Percentiles rank a stretch among this genome's conserved stretches.
Evolutionary conservation across 2,329 filamentous ascomycete species (phyloP).

Genomic region (Eurotiales sp.): DNA sequence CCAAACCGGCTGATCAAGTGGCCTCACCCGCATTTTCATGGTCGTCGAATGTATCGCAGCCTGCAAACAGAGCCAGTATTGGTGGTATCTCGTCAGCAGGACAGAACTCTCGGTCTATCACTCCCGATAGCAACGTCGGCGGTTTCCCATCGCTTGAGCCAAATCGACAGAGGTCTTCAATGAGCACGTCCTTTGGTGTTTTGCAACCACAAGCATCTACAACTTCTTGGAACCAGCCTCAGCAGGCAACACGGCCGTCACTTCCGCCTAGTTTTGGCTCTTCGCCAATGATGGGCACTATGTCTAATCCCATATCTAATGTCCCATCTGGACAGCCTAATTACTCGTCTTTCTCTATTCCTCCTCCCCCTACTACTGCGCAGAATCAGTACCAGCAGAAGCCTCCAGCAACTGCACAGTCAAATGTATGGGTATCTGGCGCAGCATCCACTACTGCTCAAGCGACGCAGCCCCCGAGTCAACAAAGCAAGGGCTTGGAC

Average conservation of each 20-base stretch:
- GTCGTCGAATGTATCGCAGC: slow-evolving; percentile 31
- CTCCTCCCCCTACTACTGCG: slow-evolving; percentile 34
- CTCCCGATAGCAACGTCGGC: slow-evolving; percentile 49
- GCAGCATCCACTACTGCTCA: slow-evolving; percentile 22
- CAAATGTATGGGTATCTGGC: slow-evolving; percentile 21
- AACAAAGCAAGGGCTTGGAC: slow-evolving; percentile 46
- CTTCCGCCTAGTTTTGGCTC: slow-evolving; percentile 5
- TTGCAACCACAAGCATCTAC: slow-evolving; percentile 23
- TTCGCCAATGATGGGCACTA: slow-evolving; percentile 1
- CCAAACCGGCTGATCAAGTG: slow-evolving; percentile 23
- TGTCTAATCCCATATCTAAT: background rate
- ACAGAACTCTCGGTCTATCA: slow-evolving; percentile 44
- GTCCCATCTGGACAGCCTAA: slow-evolving; percentile 22
- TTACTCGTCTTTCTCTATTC: slow-evolving; percentile 39
- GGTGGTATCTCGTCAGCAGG: slow-evolving; percentile 19
- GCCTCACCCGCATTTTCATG: slow-evolving; percentile 41
- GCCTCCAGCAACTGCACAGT: slow-evolving; percentile 12
- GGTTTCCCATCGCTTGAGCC: slow-evolving; percentile 48
- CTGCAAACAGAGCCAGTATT: slow-evolving; percentile 19
- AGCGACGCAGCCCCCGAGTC: slow-evolving; percentile 20
- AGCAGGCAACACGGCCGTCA: slow-evolving; percentile 8
- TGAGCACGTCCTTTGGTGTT: slow-evolving; percentile 19
- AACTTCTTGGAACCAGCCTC: slow-evolving; percentile 23
- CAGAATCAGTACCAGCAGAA: slow-evolving; percentile 17
- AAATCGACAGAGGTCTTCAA: slow-evolving; percentile 30